phyloP scores from a whole-genome alignment of 2,329 filamentous ascomycete genomes.

The Cytospora schulzeri region DNA sequence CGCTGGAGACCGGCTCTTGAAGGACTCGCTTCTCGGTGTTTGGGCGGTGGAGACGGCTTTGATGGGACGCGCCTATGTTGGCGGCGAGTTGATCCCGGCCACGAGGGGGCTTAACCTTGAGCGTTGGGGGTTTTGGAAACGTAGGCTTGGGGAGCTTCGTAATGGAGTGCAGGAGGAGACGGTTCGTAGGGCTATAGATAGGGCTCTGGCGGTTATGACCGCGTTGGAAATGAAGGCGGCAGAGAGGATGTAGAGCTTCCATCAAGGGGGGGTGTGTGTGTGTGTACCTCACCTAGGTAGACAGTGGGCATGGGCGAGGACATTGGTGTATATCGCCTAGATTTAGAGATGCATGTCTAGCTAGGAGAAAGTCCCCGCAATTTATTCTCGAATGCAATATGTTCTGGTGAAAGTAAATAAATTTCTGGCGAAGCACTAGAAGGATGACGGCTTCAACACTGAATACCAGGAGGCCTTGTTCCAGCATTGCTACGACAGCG shows the following conservation, averaged over 20 bases:
- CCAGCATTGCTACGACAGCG: too few species aligned
- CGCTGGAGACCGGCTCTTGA: slow-evolving; percentile 3
- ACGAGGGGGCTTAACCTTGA: slow-evolving; percentile 4
- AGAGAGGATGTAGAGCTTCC: neutral
- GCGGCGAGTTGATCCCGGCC: neutral
- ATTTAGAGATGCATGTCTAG: too few species aligned
- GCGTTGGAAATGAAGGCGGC: slow-evolving; percentile 5
- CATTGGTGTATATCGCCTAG: too few species aligned
- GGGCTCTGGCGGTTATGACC: slow-evolving; percentile 2
- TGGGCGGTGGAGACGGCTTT: neutral
- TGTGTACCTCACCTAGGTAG: too few species aligned
- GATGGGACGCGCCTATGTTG: neutral
- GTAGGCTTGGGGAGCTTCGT: slow-evolving; percentile 1
- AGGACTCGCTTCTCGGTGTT: slow-evolving; percentile 5
- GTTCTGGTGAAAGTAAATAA: too few species aligned
- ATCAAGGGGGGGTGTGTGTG: too few species aligned
- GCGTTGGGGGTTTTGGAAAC: slow-evolving; percentile 13
- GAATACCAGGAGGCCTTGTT: too few species aligned
- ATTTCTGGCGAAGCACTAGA: too few species aligned
- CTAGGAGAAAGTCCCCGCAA: too few species aligned
- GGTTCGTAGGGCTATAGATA: neutral
- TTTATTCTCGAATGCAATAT: too few species aligned
- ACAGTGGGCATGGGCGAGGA: too few species aligned
- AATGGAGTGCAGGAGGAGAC: neutral
- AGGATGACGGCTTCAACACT: too few species aligned